Conservation (phyloP, 2,329 filamentous ascomycete species). For the Pseudodiploospora longispora region DNA sequence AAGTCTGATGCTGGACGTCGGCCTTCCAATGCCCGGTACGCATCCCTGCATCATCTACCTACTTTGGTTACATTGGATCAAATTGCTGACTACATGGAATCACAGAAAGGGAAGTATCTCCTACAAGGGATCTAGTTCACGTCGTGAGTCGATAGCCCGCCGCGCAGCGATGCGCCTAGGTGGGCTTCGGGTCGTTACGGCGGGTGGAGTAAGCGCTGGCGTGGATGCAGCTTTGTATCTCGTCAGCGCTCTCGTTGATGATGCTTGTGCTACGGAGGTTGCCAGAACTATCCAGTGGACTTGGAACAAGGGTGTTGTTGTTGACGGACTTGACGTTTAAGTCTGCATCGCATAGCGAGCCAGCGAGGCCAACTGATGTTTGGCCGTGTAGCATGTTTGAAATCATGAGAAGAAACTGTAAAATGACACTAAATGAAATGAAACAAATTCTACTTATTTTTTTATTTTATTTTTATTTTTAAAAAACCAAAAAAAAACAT, state of each 20-base stretch:
- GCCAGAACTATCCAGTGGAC: slow-evolving; percentile 70
- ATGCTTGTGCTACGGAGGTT: slow-evolving; percentile 68
- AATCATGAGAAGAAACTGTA: slow-evolving; percentile 5
- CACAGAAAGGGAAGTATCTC: slow-evolving; percentile 75
- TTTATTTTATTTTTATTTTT: background rate
- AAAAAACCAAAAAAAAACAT: background rate
- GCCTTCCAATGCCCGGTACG: slow-evolving; percentile 53
- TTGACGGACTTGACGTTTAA: slow-evolving; percentile 78
- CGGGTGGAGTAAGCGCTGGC: slow-evolving; percentile 69
- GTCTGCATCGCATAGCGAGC: slow-evolving; percentile 1
- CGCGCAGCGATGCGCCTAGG: slow-evolving; percentile 67
- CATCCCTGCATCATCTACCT: slow-evolving; percentile 2
- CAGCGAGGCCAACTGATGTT: slow-evolving; percentile 11
- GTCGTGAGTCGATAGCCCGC: slow-evolving; percentile 73
- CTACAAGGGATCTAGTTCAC: slow-evolving; percentile 63
- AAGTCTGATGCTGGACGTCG: slow-evolving; percentile 59
- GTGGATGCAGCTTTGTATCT: slow-evolving; percentile 80
- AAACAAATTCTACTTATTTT: slow-evolving; percentile 5
- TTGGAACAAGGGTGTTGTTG: slow-evolving; percentile 79
- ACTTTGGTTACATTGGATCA: background rate
- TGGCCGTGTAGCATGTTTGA: slow-evolving; percentile 7
- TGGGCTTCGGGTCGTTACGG: slow-evolving; percentile 67
- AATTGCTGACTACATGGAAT: slow-evolving; percentile 13
- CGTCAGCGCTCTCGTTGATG: slow-evolving; percentile 72
- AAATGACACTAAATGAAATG: slow-evolving; percentile 8